phyloP scores from a whole-genome alignment of 116 monocot species.

The Dioscorea cayenensis region DNA sequence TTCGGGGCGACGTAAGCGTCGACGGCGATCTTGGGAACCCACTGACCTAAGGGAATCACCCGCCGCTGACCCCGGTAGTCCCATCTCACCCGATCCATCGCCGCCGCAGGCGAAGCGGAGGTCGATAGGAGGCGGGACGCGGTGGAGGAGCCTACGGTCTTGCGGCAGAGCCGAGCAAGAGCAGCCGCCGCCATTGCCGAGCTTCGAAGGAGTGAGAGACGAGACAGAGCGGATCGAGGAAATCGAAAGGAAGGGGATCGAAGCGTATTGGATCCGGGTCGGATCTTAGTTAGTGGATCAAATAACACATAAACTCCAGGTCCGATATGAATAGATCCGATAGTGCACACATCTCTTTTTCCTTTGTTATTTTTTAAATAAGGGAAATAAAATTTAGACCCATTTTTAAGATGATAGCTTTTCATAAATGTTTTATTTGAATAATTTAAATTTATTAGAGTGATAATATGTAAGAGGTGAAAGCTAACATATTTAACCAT shows the following conservation, averaged over 20 bases:
- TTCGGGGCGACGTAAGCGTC: constrained; percentile 97
- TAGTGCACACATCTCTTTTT: too few species aligned
- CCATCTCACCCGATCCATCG: constrained; percentile 63
- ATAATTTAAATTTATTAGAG: too few species aligned
- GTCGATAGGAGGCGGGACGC: constrained; percentile 1
- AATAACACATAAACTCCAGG: too few species aligned
- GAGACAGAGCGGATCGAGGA: background rate
- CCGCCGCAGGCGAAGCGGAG: constrained; percentile 4
- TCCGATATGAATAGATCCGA: too few species aligned
- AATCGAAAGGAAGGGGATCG: background rate
- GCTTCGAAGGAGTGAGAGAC: background rate
- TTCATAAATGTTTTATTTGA: too few species aligned
- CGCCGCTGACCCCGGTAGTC: constrained; percentile 85
- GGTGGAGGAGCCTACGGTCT: background rate
- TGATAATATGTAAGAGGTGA: too few species aligned
- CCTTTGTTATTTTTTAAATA: too few species aligned
- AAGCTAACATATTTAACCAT: too few species aligned
- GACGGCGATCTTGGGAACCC: constrained; percentile 86
- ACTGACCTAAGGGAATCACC: constrained; percentile 82
- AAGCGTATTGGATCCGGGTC: background rate
- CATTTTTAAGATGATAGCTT: too few species aligned
- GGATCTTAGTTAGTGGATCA: too few species aligned
- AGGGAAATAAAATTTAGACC: too few species aligned
- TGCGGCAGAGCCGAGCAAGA: background rate
- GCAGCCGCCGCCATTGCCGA: constrained; percentile 7